phyloP scores from a whole-genome alignment of 768 basidiomycete genomes.

The Rhodotorula graminis region DNA sequence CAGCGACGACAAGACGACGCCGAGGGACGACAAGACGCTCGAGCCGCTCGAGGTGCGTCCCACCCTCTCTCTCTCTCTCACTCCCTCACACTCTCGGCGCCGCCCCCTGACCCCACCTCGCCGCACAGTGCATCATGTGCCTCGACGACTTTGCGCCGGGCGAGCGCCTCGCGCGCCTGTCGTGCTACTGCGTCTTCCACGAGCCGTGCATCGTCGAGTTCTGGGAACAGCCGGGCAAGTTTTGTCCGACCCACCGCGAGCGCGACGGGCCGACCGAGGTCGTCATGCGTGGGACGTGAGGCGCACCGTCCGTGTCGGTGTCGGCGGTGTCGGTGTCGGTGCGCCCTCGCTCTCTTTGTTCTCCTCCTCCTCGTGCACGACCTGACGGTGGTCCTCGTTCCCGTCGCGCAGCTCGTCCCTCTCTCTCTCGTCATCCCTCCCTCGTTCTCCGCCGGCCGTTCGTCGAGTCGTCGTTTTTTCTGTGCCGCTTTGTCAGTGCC shows the following conservation, averaged over 20 bases:
- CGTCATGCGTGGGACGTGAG: conserved; percentile 4
- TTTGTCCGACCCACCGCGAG: conserved; percentile 27
- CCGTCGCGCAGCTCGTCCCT: neutral
- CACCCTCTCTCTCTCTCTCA: neutral
- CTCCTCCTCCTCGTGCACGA: too few species aligned
- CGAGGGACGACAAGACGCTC: conserved; percentile 11
- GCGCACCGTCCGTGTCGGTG: neutral
- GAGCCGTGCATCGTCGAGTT: conserved; percentile 15
- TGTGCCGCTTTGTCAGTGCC: neutral
- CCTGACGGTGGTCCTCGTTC: too few species aligned
- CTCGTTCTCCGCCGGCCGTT: too few species aligned
- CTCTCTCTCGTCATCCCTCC: neutral
- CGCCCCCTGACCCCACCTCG: too few species aligned
- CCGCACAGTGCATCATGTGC: conserved; percentile 21
- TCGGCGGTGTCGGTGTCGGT: neutral
- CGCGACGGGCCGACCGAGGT: conserved; percentile 10
- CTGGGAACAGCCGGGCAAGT: conserved; percentile 18
- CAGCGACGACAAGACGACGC: conserved; percentile 11
- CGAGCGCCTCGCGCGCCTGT: conserved; percentile 13
- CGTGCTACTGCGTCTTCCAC: conserved; percentile 31
- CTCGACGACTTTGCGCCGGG: conserved; percentile 9
- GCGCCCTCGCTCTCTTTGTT: neutral
- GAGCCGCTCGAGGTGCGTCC: conserved; percentile 18
- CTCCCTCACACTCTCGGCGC: too few species aligned
- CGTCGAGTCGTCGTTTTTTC: too few species aligned